These are phyloP conservation scores for Chytriomyces hyalinus DNA, from an alignment of 192 early-diverging fungal species.

Conservation along the genomic window DNA sequence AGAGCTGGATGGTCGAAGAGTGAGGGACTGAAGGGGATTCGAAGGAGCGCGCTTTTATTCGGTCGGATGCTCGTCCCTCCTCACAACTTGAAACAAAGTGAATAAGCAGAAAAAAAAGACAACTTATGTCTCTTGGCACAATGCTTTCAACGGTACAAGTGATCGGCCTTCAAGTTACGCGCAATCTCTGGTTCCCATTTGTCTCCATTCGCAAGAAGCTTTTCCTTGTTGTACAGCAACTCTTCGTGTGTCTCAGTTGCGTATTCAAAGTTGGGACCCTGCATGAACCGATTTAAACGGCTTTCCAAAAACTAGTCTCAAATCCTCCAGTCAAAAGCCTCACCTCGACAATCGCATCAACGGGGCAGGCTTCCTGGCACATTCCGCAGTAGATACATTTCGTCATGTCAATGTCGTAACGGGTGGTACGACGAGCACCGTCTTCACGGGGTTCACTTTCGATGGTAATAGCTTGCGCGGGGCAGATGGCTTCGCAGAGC, in stretches of 20 bases:
- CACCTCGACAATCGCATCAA: constrained; percentile 93
- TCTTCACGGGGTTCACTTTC: constrained; percentile 96
- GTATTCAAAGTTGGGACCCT: constrained; percentile 96
- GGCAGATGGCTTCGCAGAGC: constrained; percentile 96
- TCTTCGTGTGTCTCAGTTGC: constrained; percentile 97
- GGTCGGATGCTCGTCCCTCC: too few species aligned
- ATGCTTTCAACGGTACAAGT: constrained; percentile 50
- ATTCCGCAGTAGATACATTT: constrained; percentile 95
- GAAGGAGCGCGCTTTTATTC: too few species aligned
- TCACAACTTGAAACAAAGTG: too few species aligned
- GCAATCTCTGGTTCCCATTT: constrained; percentile 87
- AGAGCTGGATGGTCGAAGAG: too few species aligned
- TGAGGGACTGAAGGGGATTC: too few species aligned
- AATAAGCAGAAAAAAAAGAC: too few species aligned
- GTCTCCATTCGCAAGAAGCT: constrained; percentile 94
- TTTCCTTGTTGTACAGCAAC: constrained; percentile 95
- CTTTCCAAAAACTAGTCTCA: background rate
- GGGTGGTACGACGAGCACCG: constrained; percentile 89
- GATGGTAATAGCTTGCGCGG: constrained; percentile 97
- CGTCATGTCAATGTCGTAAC: constrained; percentile 99
- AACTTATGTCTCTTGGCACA: too few species aligned
- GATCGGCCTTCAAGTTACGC: constrained; percentile 59
- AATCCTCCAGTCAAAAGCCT: background rate
- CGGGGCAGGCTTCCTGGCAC: constrained; percentile 96
- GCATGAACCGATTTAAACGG: background rate